These are phyloP conservation scores for Aspergillus coremiiformis DNA, from an alignment of 495 filamentous ascomycete species.

Conservation along the genomic window DNA sequence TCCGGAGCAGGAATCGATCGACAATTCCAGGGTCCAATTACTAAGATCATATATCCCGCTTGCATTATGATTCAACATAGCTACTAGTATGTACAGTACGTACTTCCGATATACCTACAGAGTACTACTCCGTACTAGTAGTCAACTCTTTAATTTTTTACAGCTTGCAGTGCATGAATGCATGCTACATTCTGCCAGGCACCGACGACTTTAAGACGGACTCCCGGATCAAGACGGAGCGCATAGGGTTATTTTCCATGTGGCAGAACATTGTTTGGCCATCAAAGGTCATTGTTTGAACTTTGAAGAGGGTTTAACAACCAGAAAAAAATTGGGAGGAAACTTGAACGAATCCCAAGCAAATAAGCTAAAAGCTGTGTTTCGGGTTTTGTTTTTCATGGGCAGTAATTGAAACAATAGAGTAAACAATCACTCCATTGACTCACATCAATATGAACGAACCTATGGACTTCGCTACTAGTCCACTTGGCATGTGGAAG, in stretches of 20 bases:
- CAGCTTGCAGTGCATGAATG: no score
- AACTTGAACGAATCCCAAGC: not conserved
- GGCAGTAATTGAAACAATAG: not conserved
- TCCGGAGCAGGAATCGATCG: conserved; percentile 18
- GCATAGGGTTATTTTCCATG: not conserved
- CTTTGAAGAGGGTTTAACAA: not conserved
- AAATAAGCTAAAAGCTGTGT: not conserved
- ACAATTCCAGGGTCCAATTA: conserved; percentile 8
- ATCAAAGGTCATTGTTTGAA: not conserved
- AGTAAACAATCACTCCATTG: not conserved
- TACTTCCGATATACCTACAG: no score
- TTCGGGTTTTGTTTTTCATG: not conserved
- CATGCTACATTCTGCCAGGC: not conserved
- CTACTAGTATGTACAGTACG: no score
- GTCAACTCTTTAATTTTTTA: no score
- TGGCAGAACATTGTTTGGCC: not conserved
- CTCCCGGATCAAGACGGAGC: not conserved
- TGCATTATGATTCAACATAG: conserved; percentile 23
- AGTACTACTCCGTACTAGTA: no score
- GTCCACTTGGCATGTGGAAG: not conserved
- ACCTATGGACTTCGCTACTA: not conserved
- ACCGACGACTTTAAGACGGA: not conserved
- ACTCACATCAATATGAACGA: not conserved
- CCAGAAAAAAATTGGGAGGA: not conserved
- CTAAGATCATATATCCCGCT: conserved; percentile 14